Base-by-base conservation (phyloP, 768 basidiomycete species). In the Lepiota venenata region DNA sequence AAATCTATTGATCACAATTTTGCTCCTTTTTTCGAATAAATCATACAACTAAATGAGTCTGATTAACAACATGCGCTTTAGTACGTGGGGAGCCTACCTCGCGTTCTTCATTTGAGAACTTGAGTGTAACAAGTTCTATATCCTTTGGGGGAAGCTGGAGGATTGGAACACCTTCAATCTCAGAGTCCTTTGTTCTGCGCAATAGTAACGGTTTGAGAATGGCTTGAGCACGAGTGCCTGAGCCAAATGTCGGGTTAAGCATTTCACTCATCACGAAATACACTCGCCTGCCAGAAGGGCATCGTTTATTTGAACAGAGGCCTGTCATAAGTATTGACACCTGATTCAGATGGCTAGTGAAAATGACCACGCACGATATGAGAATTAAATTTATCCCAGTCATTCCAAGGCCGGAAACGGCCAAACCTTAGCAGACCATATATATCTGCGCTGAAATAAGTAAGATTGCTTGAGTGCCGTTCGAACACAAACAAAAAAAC, bases 381-480 rank as follows among this genome's bases (percentile, higher is more conserved):
- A 2, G 67, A 68, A 52, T 85, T 79, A 69, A 90, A 93, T 40
- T 75, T 69, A 9, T 72, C 64, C 87, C 88, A 93, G 55, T 88
- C 84, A 58, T 85, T 85, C 77, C 78, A 91, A 0, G 87, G 86
- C 5, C 80, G 69, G 63, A 86, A 86, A 16, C 74, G 78, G 2
- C 85, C 84, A 61, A 87, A 89, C 2, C 87, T 80, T 32, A 90
- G 69, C 22, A 87, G 74, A 6, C 85, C 83, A 62, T 88, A 88
- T 20, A 88, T 77, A 64, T 88, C 87, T 9, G 83, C 82, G 18
- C 85, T 85, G 29, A 42, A 22, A n/a, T 32, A 50, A 10, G 39
- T 59, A 22, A 20, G 40, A 20, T 41, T 16, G 12, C 18, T 11
- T 12, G 12, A 47, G 32, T 12, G 21, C 54, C 16, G 49, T 44